A percentile compares a stretch with the other conserved stretches of the same genome.
phyloP scores from a whole-genome alignment of 805 yeast species.

The Hanseniaspora mollemarum region DNA sequence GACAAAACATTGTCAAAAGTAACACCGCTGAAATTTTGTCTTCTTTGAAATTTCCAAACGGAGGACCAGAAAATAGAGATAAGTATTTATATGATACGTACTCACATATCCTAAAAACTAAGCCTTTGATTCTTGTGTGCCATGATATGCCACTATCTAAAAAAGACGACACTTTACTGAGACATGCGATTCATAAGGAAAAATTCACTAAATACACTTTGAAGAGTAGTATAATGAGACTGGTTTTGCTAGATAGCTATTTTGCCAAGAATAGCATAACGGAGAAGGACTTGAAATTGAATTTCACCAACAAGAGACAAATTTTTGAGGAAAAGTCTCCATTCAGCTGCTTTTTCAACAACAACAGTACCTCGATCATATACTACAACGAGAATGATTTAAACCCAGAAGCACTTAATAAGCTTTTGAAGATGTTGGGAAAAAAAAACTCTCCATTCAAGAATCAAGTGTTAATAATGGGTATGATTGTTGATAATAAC shows the following conservation, averaged over 20 bases:
- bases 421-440: slow-evolving; percentile 50
- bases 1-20: neutral
- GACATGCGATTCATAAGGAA: slow-evolving; percentile 48
- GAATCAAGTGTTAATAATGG: slow-evolving; percentile 69
- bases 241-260: slow-evolving; percentile 61
- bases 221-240: slow-evolving; percentile 54
- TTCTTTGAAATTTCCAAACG: neutral
- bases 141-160: slow-evolving; percentile 78
- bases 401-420: slow-evolving; percentile 58
- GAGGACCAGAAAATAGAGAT: slow-evolving; percentile 40
- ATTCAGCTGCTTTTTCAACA: slow-evolving; percentile 53
- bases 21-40: neutral
- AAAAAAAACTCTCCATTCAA: slow-evolving; percentile 33
- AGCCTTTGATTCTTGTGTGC: slow-evolving; percentile 60
- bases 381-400: slow-evolving; percentile 38
- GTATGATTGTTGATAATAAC: slow-evolving; percentile 66
- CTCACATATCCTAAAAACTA: slow-evolving; percentile 52
- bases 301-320: slow-evolving; percentile 27
- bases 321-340: slow-evolving; percentile 43
- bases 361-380: slow-evolving; percentile 76
- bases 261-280: slow-evolving; percentile 54
- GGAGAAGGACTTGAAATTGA: slow-evolving; percentile 50
- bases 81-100: slow-evolving; percentile 76
- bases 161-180: slow-evolving; percentile 50
- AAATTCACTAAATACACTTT: slow-evolving; percentile 38